These are phyloP conservation scores for Gloeophyllum trabeum DNA, from an alignment of 768 basidiomycete species.

Conservation along the genomic window DNA sequence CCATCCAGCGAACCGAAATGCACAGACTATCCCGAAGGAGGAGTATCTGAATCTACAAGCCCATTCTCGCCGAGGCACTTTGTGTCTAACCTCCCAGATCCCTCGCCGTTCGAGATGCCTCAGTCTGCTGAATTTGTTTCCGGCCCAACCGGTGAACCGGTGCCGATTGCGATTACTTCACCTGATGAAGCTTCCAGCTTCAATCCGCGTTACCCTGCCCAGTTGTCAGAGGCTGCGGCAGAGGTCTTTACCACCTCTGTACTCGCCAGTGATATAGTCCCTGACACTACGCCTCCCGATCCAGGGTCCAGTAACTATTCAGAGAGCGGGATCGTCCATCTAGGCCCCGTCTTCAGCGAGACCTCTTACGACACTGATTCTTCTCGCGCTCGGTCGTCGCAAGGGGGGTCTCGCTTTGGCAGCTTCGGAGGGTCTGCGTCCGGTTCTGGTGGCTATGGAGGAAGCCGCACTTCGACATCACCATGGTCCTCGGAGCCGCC, in stretches of 20 bases:
- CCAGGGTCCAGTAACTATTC: neutral
- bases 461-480: too few relatives aligned
- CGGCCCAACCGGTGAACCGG: neutral
- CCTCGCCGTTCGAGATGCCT: neutral
- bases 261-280: neutral
- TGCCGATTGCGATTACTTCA: neutral
- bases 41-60: neutral
- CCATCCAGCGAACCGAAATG: neutral
- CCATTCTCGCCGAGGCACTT: neutral
- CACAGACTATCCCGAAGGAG: neutral
- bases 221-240: neutral
- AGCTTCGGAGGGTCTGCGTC: neutral
- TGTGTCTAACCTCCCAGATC: neutral
- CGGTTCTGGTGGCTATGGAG: too few relatives aligned
- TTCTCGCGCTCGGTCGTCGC: neutral
- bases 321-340: neutral
- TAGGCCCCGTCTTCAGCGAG: neutral
- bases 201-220: neutral
- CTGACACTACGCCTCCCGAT: neutral
- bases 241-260: neutral
- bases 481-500: neutral
- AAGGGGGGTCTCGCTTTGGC: too few relatives aligned
- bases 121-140: neutral
- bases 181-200: constrained; percentile 6
- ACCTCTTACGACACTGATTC: neutral